Evolutionary conservation across 768 basidiomycete genomes (phyloP), one percentile per base, ranked within the genome.

Genomic region (Hebeloma cylindrosporum): DNA sequence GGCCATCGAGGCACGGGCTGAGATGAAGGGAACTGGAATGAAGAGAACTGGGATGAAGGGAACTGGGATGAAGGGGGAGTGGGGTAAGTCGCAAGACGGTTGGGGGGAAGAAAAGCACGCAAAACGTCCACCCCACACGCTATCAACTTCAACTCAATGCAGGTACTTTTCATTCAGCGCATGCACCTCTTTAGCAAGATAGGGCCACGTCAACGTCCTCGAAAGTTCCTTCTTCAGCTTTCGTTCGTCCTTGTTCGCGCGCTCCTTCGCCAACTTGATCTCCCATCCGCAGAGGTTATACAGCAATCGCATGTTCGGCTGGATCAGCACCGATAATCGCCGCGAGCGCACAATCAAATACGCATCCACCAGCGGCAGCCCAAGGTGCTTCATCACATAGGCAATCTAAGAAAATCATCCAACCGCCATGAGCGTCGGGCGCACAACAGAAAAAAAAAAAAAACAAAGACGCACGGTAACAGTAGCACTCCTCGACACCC

Each of bases 281-380:
- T 97, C 95, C 92, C 92, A 97, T 7, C 89, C 93, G 59, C 91
- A 83, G 18, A 97, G 74, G 61, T 97, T 94, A 65, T 94, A 96
- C 65, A 97, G 67, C 61, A 98, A 69, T n/a, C 92, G 80, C 80
- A 97, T 87, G 54, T 96, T 97, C 14, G 95, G 95, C 69, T 98
- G 92, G 50, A 92, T 93, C 54, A 93, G 74, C 50, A 94, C 92
- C 23, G 82, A 94, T 41, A 98, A 73, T 26, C 95, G 74, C 31
- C 94, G 78, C 43, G 90, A 92, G 44, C 95, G 83, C 27, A 94
- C 93, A 51, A 96, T 80, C 53, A 96, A 75, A 68, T 98, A 98
- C 7, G 95, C 92, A 58, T 94, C 91, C 45, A 93, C 89, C 52
- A 98, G 81, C 27, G 88, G 84, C 34, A 94, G 71, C 17, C 75